Evolutionary conservation across 176 grass and related monocot genomes (phyloP).

Genomic region (Carex myosuroides): DNA sequence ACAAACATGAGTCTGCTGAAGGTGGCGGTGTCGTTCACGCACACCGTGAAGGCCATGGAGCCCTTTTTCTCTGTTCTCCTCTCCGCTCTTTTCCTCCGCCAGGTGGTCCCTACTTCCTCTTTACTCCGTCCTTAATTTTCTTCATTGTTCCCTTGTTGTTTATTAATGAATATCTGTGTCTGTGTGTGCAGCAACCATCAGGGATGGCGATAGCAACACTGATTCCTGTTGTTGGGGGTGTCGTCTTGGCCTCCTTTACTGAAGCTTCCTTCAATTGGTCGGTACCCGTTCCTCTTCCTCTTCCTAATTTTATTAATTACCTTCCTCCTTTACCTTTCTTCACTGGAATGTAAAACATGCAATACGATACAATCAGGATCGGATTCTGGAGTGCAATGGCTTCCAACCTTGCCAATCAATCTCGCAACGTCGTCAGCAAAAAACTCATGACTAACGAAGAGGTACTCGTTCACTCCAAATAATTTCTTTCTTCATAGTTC

Average conservation of each 20-base stretch:
- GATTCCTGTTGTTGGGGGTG: constrained; percentile 75
- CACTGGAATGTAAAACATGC: constrained; percentile 10
- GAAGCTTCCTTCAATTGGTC: constrained; percentile 99
- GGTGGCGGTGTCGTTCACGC: constrained; percentile 91
- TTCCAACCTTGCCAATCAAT: constrained; percentile 85
- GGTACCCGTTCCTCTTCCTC: not conserved
- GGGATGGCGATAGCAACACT: constrained; percentile 45
- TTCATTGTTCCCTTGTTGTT: not conserved
- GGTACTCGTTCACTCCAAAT: constrained; percentile 24
- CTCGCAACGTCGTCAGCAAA: constrained; percentile 87
- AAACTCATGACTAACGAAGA: constrained; percentile 75
- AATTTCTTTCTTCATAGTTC: not conserved
- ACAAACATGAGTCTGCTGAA: constrained; percentile 90
- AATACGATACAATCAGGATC: constrained; percentile 39
- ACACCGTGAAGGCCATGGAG: constrained; percentile 95
- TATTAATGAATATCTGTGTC: not conserved
- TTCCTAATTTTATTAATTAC: not conserved
- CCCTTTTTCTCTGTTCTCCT: constrained; percentile 91
- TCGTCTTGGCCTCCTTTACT: constrained; percentile 77
- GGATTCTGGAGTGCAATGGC: constrained; percentile 98
- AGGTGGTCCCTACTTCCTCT: constrained; percentile 26
- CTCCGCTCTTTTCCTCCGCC: constrained; percentile 60
- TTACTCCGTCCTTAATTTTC: not conserved
- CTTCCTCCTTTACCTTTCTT: not conserved
- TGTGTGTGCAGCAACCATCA: constrained; percentile 52